phyloP scores from a whole-genome alignment of 2,329 filamentous ascomycete species.

The Ophiostoma sp. region DNA sequence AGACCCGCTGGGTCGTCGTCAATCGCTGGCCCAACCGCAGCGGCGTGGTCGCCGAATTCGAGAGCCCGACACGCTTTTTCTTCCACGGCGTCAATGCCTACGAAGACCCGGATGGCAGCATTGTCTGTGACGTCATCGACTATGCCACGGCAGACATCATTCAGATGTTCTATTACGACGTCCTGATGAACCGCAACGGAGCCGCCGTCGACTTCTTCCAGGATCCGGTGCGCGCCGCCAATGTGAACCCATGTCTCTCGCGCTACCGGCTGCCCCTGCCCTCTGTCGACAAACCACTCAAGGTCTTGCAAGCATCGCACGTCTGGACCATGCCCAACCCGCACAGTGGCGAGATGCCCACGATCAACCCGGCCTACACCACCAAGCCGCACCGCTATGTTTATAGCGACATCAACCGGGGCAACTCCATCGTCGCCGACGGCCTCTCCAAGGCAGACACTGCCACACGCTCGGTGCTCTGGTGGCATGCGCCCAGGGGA shows the following conservation, averaged over 20 bases:
- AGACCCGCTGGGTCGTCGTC: conserved; percentile 67
- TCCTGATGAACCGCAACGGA: conserved; percentile 51
- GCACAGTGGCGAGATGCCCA: conserved; percentile 58
- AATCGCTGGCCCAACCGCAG: conserved; percentile 53
- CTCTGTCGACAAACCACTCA: neutral
- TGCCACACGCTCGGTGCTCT: conserved; percentile 43
- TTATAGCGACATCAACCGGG: conserved; percentile 53
- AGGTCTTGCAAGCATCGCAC: conserved; percentile 29
- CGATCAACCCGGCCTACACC: conserved; percentile 54
- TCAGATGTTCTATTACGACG: conserved; percentile 62
- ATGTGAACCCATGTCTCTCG: conserved; percentile 37
- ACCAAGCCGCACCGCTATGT: conserved; percentile 54
- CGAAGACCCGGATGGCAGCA: conserved; percentile 53
- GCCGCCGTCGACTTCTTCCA: conserved; percentile 41
- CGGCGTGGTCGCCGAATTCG: conserved; percentile 61
- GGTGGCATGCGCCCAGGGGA: conserved; percentile 49
- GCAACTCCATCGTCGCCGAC: conserved; percentile 57
- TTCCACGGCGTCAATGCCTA: conserved; percentile 78
- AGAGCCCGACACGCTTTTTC: conserved; percentile 64
- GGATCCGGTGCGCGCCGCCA: conserved; percentile 37
- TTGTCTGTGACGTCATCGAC: conserved; percentile 60
- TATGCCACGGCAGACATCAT: conserved; percentile 63
- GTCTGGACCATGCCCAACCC: conserved; percentile 46
- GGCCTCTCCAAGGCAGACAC: conserved; percentile 61
- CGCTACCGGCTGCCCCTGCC: conserved; percentile 35